Conservation (phyloP, 306 rosid genomes). For the Albizia julibrissin region DNA sequence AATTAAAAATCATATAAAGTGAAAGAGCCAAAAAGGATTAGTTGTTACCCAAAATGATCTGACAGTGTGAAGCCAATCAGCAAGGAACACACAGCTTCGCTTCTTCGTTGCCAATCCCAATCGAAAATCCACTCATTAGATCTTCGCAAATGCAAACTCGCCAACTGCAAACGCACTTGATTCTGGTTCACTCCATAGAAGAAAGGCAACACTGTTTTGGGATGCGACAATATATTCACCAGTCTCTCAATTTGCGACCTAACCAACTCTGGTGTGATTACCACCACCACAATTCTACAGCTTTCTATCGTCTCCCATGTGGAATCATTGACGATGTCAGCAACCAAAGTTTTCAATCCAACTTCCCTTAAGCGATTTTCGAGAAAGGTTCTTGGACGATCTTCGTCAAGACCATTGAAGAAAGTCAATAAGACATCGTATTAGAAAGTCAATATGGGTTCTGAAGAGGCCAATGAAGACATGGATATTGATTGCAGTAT, state of each 20-base stretch:
- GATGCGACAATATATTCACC: background rate
- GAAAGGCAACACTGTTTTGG: background rate
- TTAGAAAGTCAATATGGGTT: background rate
- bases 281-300: background rate
- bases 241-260: background rate
- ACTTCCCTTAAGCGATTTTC: background rate
- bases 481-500: background rate
- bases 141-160: too few species aligned
- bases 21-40: background rate
- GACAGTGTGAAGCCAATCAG: background rate
- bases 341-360: background rate
- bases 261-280: background rate
- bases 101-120: background rate
- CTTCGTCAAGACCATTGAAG: background rate
- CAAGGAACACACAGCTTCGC: background rate
- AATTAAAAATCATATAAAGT: too few species aligned
- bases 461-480: background rate
- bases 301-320: background rate
- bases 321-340: background rate
- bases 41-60: background rate
- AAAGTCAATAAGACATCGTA: background rate
- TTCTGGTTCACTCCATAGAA: background rate
- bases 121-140: too few species aligned
- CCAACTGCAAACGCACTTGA: background rate
- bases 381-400: too few species aligned